Evolutionary conservation across 495 filamentous ascomycete species (phyloP), one percentile per base, ranked within the genome.

Genomic region (Endocarpon pusillum): DNA sequence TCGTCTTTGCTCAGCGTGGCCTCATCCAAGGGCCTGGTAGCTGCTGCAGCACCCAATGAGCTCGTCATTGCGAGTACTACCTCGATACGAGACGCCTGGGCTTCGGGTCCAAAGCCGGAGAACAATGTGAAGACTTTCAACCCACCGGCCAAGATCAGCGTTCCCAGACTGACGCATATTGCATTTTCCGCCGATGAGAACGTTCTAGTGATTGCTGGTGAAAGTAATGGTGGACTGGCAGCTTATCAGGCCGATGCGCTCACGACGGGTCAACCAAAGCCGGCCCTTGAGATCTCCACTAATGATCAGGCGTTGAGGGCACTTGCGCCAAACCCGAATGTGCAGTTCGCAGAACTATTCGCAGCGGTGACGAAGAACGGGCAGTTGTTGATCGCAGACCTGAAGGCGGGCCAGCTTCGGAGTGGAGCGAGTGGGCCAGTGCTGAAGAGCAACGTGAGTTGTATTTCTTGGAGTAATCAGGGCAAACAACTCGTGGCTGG

Each of bases 401-500:
- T 96, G 33, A 73, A 75, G 35, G 66, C 71, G 17, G 66, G 71
- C 23, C 66, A 59, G 31, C 57, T 79, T 22, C 45, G 74, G 18
- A 63, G 61, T 11, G 74, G 74, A 2, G 40, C 63, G 7, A 75
- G 69, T 41, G 80, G 85, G 2, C 69, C 67, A 25, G 55, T 76
- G 0, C 52, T 92, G 38, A 78, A 73, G 39, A 57, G 69, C 19
- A 73, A 76, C 19, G 86, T 93, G 9, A 85, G 78, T 46, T 87
- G 78, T 48, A 71, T 85, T 2, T 73, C 79, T 25, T 99, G 91
- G 91, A 96, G 87, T 48, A 75, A 70, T 33, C 81, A 73, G 44
- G 91, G 91, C 26, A 96, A 92, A 49, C 86, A 94, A 50, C 61
- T 99, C 16, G 68, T 94, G 4, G 91, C 84, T 42, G 91, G 91